Evolutionary conservation across 192 early-diverging fungal species (phyloP), one percentile per base, ranked within the genome.

Genomic region (Glomus cerebriforme): DNA sequence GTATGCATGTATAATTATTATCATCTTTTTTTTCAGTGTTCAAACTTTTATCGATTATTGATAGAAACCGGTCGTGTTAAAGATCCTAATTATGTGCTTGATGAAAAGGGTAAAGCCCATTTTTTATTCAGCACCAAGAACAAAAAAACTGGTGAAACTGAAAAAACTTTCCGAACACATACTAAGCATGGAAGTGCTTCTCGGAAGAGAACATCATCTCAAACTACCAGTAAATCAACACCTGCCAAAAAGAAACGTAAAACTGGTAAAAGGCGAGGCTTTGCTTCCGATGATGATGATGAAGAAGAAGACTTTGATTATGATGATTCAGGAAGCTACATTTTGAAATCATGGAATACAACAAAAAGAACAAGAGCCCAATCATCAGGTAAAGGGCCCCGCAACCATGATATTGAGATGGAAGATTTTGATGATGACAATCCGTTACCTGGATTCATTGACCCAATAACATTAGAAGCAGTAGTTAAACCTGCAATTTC

Each of bases 401-500:
- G 32, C 17, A 24, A 26, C 22, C 31, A 24, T n/a, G 75, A 81
- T 29, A 4, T 32, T 17, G 67, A 59, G 31, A 72, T 71, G 69
- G 86, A 84, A 10, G 85, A 83, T 17, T 77, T 78, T 0, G 79
- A 82, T 24, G 88, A 91, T 54, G 84, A 89, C 0, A 97, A 97
- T 84, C 96, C 96, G 26, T 86, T 98, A 32, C 92, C 95, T 12
- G 96, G 94, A 13, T 92, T 98, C 81, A 92, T 94, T 49, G 97
- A 98, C 82, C 97, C 97, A 10, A 97, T 98, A 79, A 97, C 95
- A 19, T 81, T 98, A 58, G 96, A 98, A 77, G 90, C 91, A 29
- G 93, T 98, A 22, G 86, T 91, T 10, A 95, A 94, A 74, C 97
- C 97, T 19, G 97, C 97, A 3, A 97, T 98, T 60, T 97, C 95